These are phyloP conservation scores for Botrytis byssoidea DNA, from an alignment of 2,329 filamentous ascomycete species.

Conservation along the genomic window DNA sequence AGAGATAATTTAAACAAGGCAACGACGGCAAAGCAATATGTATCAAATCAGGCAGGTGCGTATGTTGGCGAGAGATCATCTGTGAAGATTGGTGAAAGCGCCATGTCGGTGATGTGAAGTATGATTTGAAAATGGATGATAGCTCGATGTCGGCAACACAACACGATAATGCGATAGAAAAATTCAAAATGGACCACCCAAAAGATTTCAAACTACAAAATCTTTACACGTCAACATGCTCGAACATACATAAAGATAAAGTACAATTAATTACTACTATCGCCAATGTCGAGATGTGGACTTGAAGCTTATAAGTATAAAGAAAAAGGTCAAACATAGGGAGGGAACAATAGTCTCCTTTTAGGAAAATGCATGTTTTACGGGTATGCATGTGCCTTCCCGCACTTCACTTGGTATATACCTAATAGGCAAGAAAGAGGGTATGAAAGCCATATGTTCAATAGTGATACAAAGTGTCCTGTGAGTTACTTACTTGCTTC, in stretches of 20 bases:
- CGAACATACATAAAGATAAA: conserved; percentile 8
- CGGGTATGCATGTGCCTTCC: not conserved
- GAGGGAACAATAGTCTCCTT: not conserved
- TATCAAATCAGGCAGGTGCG: not conserved
- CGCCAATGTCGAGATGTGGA: not conserved
- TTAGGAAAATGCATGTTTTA: not conserved
- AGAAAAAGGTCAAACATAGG: not conserved
- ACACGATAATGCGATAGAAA: not conserved
- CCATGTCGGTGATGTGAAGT: not conserved
- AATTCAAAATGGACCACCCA: not conserved
- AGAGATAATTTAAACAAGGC: not conserved
- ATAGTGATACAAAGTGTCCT: not conserved
- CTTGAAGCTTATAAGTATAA: not conserved
- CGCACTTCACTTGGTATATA: not conserved
- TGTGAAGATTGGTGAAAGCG: not conserved
- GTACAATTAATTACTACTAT: not conserved
- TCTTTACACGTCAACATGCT: not conserved
- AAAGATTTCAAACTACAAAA: not conserved
- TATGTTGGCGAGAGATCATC: not conserved
- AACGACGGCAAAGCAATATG: not conserved
- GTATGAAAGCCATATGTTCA: not conserved
- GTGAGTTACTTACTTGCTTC: conserved; percentile 1
- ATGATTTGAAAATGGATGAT: not conserved
- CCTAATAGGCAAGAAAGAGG: not conserved
- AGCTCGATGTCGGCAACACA: conserved; percentile 4